These are phyloP conservation scores for Russula abietina DNA, from an alignment of 768 basidiomycete genomes.

Conservation along the genomic window DNA sequence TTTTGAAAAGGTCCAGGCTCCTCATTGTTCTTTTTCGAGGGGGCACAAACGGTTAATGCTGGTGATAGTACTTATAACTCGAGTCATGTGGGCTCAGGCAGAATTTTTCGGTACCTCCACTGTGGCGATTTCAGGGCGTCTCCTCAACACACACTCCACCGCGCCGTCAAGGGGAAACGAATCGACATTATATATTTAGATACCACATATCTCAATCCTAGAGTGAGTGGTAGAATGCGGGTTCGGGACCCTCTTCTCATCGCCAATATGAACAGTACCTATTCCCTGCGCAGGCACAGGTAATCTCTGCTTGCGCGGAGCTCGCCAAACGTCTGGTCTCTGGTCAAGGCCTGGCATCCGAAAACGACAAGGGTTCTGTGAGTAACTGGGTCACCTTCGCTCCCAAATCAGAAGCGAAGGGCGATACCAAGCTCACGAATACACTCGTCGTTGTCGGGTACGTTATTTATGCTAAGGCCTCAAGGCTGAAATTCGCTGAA, in stretches of 20 bases:
- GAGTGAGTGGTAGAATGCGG: conserved; percentile 34
- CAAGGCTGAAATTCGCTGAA: neutral
- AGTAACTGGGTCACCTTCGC: conserved; percentile 44
- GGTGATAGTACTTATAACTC: conserved; percentile 79
- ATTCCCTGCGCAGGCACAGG: conserved; percentile 92
- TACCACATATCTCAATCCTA: conserved; percentile 91
- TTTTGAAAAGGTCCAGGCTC: conserved; percentile 65
- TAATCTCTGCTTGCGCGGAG: conserved; percentile 88
- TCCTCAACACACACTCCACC: conserved; percentile 81
- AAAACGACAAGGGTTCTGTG: conserved; percentile 35
- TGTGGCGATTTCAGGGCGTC: conserved; percentile 93
- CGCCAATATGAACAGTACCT: conserved; percentile 54
- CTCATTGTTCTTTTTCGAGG: conserved; percentile 90
- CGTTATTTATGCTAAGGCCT: conserved; percentile 21
- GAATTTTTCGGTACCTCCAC: conserved; percentile 82
- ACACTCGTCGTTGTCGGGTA: conserved; percentile 71
- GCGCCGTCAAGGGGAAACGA: conserved; percentile 69
- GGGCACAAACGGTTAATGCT: conserved; percentile 80
- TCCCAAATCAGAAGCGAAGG: conserved; percentile 31
- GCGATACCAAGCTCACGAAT: conserved; percentile 36
- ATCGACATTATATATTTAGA: conserved; percentile 91
- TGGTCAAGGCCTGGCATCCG: conserved; percentile 33
- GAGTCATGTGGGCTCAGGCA: conserved; percentile 59
- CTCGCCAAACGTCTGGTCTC: conserved; percentile 56
- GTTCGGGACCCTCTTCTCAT: neutral